These are phyloP conservation scores for Coemansia sp. DNA, from an alignment of 192 early-diverging fungal species.

Conservation along the genomic window DNA sequence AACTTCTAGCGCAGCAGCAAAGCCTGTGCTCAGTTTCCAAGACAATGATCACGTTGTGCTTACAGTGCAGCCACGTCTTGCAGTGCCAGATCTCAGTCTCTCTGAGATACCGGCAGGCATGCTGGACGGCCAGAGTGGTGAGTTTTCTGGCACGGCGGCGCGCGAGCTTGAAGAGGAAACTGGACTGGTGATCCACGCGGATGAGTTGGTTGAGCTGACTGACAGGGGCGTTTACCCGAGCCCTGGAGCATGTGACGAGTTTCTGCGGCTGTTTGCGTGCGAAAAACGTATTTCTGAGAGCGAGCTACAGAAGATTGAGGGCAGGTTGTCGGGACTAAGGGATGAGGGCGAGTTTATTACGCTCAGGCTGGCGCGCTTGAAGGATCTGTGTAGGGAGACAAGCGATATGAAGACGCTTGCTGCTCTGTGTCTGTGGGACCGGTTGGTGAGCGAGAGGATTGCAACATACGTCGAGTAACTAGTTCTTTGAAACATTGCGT, in stretches of 20 bases:
- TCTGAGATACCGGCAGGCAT: slow-evolving; percentile 85
- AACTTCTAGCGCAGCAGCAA: not conserved
- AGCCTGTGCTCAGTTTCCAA: slow-evolving; percentile 9
- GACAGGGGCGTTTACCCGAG: slow-evolving; percentile 65
- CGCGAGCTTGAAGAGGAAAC: slow-evolving; percentile 82
- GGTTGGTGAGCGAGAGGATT: not conserved
- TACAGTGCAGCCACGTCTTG: slow-evolving; percentile 70
- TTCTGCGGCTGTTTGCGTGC: slow-evolving; percentile 67
- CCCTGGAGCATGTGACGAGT: slow-evolving; percentile 81
- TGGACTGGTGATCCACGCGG: slow-evolving; percentile 60
- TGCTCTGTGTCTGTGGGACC: slow-evolving; percentile 60
- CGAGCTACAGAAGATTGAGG: slow-evolving; percentile 61
- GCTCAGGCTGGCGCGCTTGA: slow-evolving; percentile 62
- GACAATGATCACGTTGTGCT: slow-evolving; percentile 60
- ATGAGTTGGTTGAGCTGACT: slow-evolving; percentile 67
- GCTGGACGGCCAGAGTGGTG: slow-evolving; percentile 65
- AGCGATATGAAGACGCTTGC: slow-evolving; percentile 72
- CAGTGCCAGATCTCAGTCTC: slow-evolving; percentile 60
- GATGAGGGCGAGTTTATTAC: slow-evolving; percentile 78
- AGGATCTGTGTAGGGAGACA: slow-evolving; percentile 62
- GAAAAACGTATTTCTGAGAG: slow-evolving; percentile 53
- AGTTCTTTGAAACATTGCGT: no score
- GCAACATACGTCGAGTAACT: no score
- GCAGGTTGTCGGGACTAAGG: slow-evolving; percentile 65
- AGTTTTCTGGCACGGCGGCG: slow-evolving; percentile 74